Conservation (phyloP, 129 eudicot genomes). For the Flaveria bidentis region DNA sequence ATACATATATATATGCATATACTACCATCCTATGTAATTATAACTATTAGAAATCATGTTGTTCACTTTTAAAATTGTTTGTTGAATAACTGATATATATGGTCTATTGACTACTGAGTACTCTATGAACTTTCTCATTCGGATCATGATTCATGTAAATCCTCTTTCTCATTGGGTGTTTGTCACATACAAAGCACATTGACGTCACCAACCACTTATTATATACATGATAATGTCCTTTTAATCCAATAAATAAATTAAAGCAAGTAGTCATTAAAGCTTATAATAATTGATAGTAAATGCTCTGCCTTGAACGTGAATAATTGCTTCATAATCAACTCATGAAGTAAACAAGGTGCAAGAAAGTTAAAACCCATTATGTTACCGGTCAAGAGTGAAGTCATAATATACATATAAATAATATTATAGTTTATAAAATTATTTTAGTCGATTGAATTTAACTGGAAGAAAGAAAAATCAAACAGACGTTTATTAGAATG, state of each 20-base stretch:
- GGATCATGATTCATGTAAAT: neutral
- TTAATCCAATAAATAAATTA: neutral
- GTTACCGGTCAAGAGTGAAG: neutral
- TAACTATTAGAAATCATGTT: no score
- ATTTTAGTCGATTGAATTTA: no score
- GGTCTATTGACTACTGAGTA: no score
- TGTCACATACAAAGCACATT: conserved; percentile 9
- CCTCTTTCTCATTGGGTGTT: neutral
- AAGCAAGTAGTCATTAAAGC: conserved; percentile 1
- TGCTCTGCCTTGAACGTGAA: neutral
- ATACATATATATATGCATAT: no score
- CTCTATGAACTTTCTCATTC: no score
- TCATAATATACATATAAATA: no score
- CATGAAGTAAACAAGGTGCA: neutral
- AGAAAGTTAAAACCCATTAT: no score
- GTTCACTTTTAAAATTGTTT: neutral
- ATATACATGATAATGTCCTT: neutral
- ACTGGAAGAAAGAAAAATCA: no score
- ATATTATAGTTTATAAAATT: no score
- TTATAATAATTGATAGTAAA: neutral
- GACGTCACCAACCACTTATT: neutral
- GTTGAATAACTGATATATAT: neutral
- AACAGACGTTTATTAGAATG: no score
- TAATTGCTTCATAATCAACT: neutral
- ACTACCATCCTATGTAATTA: no score